phyloP scores from a whole-genome alignment of 129 eudicot species.

The Lactuca saligna region DNA sequence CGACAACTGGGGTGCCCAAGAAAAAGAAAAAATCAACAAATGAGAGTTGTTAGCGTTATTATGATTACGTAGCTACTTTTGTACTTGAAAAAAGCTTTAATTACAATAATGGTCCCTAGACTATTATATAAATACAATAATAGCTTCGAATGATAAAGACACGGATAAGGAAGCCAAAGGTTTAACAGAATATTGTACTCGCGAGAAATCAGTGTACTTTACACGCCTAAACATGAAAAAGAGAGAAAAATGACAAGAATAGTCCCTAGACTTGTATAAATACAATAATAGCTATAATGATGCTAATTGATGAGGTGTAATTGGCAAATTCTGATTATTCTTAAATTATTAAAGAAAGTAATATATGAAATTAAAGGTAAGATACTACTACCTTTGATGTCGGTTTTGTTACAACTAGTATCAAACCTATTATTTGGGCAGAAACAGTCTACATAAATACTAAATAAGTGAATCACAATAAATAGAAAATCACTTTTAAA shows the following conservation, averaged over 20 bases:
- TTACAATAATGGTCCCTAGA: background rate
- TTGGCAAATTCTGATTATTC: too few species aligned
- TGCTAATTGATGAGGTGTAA: background rate
- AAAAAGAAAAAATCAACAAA: slow-evolving; percentile 6
- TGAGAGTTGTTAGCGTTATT: background rate
- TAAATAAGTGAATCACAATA: background rate
- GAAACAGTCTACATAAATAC: background rate
- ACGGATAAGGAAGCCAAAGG: background rate
- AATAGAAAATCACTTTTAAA: background rate
- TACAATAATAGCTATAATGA: background rate
- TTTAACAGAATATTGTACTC: background rate
- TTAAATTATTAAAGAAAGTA: too few species aligned
- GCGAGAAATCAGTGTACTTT: background rate
- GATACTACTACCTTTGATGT: too few species aligned
- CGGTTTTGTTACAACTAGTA: background rate
- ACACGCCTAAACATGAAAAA: background rate
- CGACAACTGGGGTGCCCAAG: slow-evolving; percentile 40
- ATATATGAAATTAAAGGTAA: too few species aligned
- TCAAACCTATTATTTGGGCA: background rate
- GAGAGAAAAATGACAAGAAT: background rate
- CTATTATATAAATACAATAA: background rate
- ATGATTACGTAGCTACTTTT: too few species aligned
- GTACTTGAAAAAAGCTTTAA: background rate
- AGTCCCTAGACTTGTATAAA: background rate
- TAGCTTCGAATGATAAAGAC: background rate